Conservation (phyloP, 352 stramenopile genomes). For the Phytophthora ohioensis region DNA sequence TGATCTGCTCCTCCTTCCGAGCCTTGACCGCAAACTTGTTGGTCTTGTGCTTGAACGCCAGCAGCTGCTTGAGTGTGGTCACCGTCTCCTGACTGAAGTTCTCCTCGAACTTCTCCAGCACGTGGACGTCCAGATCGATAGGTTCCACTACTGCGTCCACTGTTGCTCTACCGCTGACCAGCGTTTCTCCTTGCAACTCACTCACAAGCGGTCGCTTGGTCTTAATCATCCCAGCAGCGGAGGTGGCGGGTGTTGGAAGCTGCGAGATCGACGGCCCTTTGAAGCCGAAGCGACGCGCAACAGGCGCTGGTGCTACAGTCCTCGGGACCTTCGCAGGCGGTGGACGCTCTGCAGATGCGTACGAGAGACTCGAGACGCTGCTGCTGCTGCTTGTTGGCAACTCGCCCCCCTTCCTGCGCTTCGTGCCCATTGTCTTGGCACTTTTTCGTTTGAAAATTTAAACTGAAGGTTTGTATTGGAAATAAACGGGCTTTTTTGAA, state of each 20-base stretch:
- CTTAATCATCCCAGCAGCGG: neutral
- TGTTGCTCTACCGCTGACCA: neutral
- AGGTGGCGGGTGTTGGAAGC: conserved; percentile 12
- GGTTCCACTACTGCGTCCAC: neutral
- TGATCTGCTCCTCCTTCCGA: conserved; percentile 63
- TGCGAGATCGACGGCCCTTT: conserved; percentile 46
- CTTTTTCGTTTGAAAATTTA: conserved; percentile 35
- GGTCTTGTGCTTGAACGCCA: conserved; percentile 67
- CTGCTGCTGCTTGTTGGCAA: conserved; percentile 4
- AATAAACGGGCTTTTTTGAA: conserved; percentile 7
- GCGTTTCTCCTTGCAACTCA: neutral
- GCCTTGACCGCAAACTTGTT: conserved; percentile 78
- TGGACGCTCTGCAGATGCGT: conserved; percentile 21
- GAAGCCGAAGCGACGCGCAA: conserved; percentile 48
- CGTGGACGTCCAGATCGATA: conserved; percentile 32
- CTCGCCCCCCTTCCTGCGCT: conserved; percentile 45
- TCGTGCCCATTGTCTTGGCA: conserved; percentile 35
- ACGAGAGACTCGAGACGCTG: conserved; percentile 29
- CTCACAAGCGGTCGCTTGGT: conserved; percentile 6
- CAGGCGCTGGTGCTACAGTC: conserved; percentile 15
- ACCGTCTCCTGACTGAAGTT: conserved; percentile 48
- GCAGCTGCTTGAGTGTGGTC: conserved; percentile 54
- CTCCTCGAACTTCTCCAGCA: conserved; percentile 46
- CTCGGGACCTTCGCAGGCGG: conserved; percentile 32
- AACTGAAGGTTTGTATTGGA: conserved; percentile 25